Evolutionary conservation across 2,329 filamentous ascomycete species (phyloP), one percentile per base, ranked within the genome.

Genomic region (Capronia epimyces): DNA sequence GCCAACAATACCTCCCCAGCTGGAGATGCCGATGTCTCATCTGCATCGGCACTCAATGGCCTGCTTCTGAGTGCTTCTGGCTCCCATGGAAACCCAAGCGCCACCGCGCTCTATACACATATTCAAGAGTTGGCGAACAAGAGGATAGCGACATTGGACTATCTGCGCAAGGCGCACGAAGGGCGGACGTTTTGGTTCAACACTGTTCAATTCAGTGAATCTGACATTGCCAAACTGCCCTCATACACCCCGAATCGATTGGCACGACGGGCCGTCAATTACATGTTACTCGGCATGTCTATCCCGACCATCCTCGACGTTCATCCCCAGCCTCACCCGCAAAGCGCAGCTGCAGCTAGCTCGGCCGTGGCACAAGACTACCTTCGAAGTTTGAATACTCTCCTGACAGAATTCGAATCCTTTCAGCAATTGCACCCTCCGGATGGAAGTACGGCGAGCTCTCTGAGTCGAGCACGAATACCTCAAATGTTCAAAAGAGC

Each of bases 121-220:
- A 81, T 98, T 55, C 87, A 91, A 51, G 91, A 97, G 53, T 81
- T 88, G 62, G 86, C 88, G 31, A 84, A 85, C 52, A 98, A 98
- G 74, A 81, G 93, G 61, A 95, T 98, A 73, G 89, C 89, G 1
- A 97, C 93, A 0, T 69, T 98, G 36, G 88, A 95, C 63, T 98
- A 98, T 66, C 69, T 98, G 57, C 82, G 90, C 56, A 95, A 94
- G 72, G 86, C 89, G 89, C 90, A 98, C 66, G 89, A 96, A 71
- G 90, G 91, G 54, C 84, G 89, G 52, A 83, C 95, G 36, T 97
- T 95, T 74, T 97, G 93, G 90, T 96, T 97, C 76, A 96, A 96
- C 71, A 96, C 93, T 0, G 81, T 95, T 54, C 86, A 95, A 64
- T 95, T 95, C 70, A 87, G 89, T 59, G 86, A 88, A 63, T 69